Base-by-base conservation (phyloP, 208 protist genomes). In the Novymonas esmeraldas region DNA sequence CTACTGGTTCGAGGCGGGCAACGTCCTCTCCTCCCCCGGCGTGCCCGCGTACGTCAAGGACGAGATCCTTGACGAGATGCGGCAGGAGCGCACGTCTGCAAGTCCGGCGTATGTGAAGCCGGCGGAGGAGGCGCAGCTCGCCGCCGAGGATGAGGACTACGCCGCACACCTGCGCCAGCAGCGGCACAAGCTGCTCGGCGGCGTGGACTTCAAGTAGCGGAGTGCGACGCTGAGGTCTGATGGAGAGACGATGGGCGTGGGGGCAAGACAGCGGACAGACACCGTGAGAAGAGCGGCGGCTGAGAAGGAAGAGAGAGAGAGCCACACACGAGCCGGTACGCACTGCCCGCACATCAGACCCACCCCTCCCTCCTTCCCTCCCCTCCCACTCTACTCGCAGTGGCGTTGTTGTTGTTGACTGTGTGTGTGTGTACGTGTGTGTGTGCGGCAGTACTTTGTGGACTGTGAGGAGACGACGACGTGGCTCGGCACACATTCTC, bases 1-100 rank as follows among this genome's bases (percentile, higher is more conserved):
- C 55, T 94, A 94, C 67, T 95, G 90, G 88, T 88, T 91, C 52
- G 90, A 95, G 70, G 85, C 81, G 2, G 84, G 85, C 42, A 82
- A 81, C 56, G 86, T 78, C 39, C 72, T 95, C 16, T 39, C 78
- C 24, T 92, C 85, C 1, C 81, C 82, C 6, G 70, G 48, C 11
- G 82, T 95, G 28, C 90, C 90, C 0, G 58, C 44, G 7, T 85
- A 77, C 48, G 70, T 95, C 14, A 95, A 95, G 76, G 86, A 93
- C 49, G 85, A 89, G 24, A 79, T 95, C 36, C 45, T 95, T 10
- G 36, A 78, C 9, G 87, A 94, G 16, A 93, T 95, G 87, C 81
- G 76, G 48, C 11, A 77, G 41, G 75, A 82, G 6, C 75, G 90
- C 13, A 51, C 49, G 11, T 18, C 51, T 11, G 70, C 67, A 42